Conservation (phyloP, 2,329 filamentous ascomycete genomes). For the Botryotinia globosa region DNA sequence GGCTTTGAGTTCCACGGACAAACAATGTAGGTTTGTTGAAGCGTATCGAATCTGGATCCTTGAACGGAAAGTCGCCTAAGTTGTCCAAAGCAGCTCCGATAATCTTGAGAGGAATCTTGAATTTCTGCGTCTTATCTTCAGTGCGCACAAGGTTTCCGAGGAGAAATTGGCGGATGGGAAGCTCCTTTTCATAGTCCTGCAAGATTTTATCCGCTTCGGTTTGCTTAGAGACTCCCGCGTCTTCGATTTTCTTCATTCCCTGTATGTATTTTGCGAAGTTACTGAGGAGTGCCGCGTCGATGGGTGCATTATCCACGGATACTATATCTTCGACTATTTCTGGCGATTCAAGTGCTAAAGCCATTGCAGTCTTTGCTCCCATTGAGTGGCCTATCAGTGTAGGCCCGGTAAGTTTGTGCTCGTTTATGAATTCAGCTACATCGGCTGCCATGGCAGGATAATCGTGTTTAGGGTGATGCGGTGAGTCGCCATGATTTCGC, state of each 20-base stretch:
- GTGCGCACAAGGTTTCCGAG: conserved; percentile 76
- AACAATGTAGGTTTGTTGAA: conserved; percentile 81
- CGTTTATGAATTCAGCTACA: conserved; percentile 71
- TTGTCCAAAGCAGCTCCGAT: conserved; percentile 66
- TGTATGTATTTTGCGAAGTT: conserved; percentile 78
- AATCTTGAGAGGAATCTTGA: conserved; percentile 74
- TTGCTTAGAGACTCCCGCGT: conserved; percentile 62
- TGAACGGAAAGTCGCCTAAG: conserved; percentile 83
- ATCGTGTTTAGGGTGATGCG: conserved; percentile 72
- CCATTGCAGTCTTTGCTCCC: conserved; percentile 93
- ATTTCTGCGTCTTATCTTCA: conserved; percentile 56
- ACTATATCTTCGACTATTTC: conserved; percentile 68
- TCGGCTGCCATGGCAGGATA: conserved; percentile 82
- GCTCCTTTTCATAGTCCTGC: conserved; percentile 64
- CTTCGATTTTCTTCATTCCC: conserved; percentile 80
- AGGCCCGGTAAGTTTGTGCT: conserved; percentile 65
- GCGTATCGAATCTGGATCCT: conserved; percentile 61
- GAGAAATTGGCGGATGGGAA: conserved; percentile 85
- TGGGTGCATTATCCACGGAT: conserved; percentile 87
- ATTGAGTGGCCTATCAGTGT: conserved; percentile 93
- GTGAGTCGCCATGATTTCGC: conserved; percentile 89
- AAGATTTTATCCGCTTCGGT: conserved; percentile 80
- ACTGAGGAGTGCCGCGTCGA: conserved; percentile 71
- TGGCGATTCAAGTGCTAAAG: conserved; percentile 70
- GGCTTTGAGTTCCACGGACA: conserved; percentile 71